These are phyloP conservation scores for Sporisorium graminicola DNA, from an alignment of 1,284 basidiomycete genomes.

Conservation along the genomic window DNA sequence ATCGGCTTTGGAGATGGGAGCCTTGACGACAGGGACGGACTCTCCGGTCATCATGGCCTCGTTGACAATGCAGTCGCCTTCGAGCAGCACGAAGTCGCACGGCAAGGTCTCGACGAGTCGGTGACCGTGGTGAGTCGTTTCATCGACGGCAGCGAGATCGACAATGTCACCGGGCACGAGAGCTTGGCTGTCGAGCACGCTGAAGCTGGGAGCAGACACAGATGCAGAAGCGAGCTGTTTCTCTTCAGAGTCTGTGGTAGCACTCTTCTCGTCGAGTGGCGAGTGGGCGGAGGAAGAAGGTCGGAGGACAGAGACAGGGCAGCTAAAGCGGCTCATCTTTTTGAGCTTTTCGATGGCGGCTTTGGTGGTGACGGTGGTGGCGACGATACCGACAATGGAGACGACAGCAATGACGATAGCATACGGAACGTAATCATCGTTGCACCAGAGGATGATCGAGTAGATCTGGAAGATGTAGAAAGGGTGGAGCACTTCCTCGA, in stretches of 20 bases:
- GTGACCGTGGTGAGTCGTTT: constrained; percentile 6
- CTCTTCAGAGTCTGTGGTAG: background rate
- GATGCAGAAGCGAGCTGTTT: constrained; percentile 8
- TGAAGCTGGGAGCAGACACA: background rate
- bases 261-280: constrained; percentile 13
- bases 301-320: constrained; percentile 32
- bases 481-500: constrained; percentile 54
- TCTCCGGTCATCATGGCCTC: constrained; percentile 58
- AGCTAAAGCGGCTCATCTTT: constrained; percentile 52
- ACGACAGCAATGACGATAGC: constrained; percentile 47
- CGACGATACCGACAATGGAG: constrained; percentile 45
- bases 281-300: background rate
- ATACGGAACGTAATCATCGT: constrained; percentile 52
- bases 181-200: constrained; percentile 27
- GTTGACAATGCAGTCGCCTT: constrained; percentile 49
- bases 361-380: constrained; percentile 51
- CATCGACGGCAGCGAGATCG: constrained; percentile 21
- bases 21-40: constrained; percentile 44
- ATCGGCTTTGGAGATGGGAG: constrained; percentile 10
- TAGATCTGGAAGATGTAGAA: constrained; percentile 58
- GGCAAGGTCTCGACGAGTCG: constrained; percentile 37
- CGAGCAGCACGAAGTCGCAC: constrained; percentile 41
- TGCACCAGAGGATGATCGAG: constrained; percentile 50
- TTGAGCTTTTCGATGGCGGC: constrained; percentile 40
- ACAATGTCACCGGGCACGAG: constrained; percentile 57